Evolutionary conservation across 2,329 filamentous ascomycete species (phyloP), one percentile per base, ranked within the genome.

Genomic region (Botrytis aclada): DNA sequence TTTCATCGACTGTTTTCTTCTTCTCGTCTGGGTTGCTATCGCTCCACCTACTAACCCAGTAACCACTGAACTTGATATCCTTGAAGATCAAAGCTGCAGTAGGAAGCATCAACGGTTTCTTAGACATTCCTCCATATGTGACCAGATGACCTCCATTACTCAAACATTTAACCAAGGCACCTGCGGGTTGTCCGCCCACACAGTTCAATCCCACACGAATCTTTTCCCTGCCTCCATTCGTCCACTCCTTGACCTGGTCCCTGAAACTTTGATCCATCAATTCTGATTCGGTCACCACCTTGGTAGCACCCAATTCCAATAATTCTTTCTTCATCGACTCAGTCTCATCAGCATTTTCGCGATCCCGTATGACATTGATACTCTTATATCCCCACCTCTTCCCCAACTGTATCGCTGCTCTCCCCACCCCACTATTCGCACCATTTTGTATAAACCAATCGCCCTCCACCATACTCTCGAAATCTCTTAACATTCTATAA

Each of bases 401-500:
- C 2, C 89, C 95, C 1, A 99, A 85, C 83, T 99, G 96, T 76
- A 98, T 96, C 18, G 94, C 95, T 4, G 95, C 93, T 56, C 96
- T 86, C 1, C 96, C 96, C 25, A 99, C 96, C 18, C 94, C 96
- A 60, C 90, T 94, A 83, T 99, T 99, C 56, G 95, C 96, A 12
- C 95, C 96, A 81, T 99, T 99, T 83, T 99, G 96, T 64, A 99
- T 90, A 80, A 98, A 93, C 95, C 95, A 99, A 72, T 97, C 92
- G 71, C 95, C 93, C n/a, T 89, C 88, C 72, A 87, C 80, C 45
- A 91, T 82, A 6, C 84, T 80, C 7, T 84, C 89, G 80, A 95
- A 98, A 81, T 95, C 93, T 72, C 90, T 89, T 73, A 99, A 87
- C 90, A 99, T 97, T 71, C 95, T 89, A 83, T 97, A 98, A 3